Percentiles rank a stretch among this genome's conserved stretches.
phyloP scores from a whole-genome alignment of 805 yeast genomes.

The Spathaspora passalidarum region DNA sequence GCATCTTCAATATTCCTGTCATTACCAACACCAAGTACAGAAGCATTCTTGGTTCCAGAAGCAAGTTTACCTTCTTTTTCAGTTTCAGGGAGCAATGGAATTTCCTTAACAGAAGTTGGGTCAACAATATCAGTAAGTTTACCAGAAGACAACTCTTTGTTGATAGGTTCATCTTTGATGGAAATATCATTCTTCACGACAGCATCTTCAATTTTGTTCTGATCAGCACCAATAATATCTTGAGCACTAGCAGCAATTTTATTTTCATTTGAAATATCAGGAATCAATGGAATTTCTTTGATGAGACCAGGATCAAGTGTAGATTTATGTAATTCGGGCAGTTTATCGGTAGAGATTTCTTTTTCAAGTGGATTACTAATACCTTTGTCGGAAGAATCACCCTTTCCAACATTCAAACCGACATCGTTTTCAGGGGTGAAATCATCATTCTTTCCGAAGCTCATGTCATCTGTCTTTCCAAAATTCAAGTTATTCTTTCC shows the following conservation, averaged over 20 bases:
- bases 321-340: no score
- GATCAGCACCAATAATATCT: not conserved
- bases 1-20: not conserved
- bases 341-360: no score
- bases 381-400: no score
- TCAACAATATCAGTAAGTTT: not conserved
- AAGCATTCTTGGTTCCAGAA: not conserved
- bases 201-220: no score
- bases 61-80: not conserved
- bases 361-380: no score
- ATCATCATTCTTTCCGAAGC: no score
- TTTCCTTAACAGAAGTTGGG: not conserved
- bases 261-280: not conserved
- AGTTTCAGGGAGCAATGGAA: not conserved
- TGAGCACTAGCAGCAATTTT: not conserved
- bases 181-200: not conserved
- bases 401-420: no score
- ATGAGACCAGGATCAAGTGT: no score
- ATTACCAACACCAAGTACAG: not conserved
- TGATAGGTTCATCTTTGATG: not conserved
- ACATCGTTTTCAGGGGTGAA: no score
- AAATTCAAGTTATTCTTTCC: not conserved
- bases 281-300: no score
- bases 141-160: not conserved
- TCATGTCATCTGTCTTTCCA: no score